Conservation (phyloP, 2,329 filamentous ascomycete species). For the Thermoascus crustaceus region DNA sequence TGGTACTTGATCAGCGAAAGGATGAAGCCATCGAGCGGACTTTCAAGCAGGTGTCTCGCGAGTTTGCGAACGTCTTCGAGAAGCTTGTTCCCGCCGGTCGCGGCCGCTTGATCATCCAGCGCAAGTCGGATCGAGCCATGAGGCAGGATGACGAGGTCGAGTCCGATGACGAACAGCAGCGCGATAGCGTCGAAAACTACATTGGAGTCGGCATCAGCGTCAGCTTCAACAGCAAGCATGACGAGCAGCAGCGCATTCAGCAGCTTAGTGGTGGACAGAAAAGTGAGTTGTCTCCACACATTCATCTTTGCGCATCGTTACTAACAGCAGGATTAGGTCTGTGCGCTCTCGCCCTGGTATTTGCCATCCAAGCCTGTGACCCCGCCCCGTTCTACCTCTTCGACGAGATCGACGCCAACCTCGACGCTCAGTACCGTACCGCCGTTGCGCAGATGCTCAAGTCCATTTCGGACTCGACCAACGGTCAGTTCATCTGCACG, state of each 20-base stretch:
- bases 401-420: constrained; percentile 96
- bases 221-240: constrained; percentile 96
- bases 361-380: constrained; percentile 96
- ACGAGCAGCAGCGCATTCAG: constrained; percentile 96
- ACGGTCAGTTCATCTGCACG: constrained; percentile 91
- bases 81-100: constrained; percentile 90
- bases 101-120: constrained; percentile 85
- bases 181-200: constrained; percentile 75
- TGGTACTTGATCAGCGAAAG: constrained; percentile 86
- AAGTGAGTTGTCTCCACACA: constrained; percentile 52
- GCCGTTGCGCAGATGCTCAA: constrained; percentile 85
- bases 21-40: constrained; percentile 97
- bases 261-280: constrained; percentile 97
- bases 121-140: constrained; percentile 65
- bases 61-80: constrained; percentile 89
- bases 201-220: constrained; percentile 93
- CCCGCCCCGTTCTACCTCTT: constrained; percentile 98
- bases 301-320: not conserved
- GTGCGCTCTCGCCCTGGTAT: constrained; percentile 93
- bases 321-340: constrained; percentile 50
- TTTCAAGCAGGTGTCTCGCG: constrained; percentile 93
- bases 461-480: constrained; percentile 55
- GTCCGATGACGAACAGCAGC: constrained; percentile 57
- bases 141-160: constrained; percentile 58
- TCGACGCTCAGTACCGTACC: constrained; percentile 95